These are phyloP conservation scores for Hypomyces rosellus DNA, from an alignment of 2,329 filamentous ascomycete genomes.

Conservation along the genomic window DNA sequence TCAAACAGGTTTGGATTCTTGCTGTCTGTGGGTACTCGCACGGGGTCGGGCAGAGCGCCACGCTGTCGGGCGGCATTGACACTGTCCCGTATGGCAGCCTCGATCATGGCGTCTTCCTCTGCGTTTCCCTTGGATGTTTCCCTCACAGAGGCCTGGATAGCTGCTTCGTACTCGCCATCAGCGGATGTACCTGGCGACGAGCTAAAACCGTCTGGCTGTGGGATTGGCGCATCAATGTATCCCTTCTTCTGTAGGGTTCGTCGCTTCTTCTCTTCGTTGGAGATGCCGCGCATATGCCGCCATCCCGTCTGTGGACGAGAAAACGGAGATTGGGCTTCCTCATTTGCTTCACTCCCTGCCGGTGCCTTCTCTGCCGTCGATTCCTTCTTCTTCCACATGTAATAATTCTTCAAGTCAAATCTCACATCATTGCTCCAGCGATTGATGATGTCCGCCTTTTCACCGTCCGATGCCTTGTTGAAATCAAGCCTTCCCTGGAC, in stretches of 20 bases:
- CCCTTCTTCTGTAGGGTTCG: constrained; percentile 37
- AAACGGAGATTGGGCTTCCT: constrained; percentile 10
- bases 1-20: constrained; percentile 29
- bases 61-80: constrained; percentile 47
- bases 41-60: constrained; percentile 21
- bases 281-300: constrained; percentile 40
- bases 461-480: constrained; percentile 44
- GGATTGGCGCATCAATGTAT: constrained; percentile 15
- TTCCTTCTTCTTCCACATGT: constrained; percentile 45
- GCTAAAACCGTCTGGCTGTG: constrained; percentile 10
- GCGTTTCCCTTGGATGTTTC: constrained; percentile 64
- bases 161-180: constrained; percentile 62
- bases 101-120: constrained; percentile 64
- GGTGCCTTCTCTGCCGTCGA: constrained; percentile 30
- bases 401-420: constrained; percentile 54
- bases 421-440: constrained; percentile 57
- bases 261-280: constrained; percentile 46
- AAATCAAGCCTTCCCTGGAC: constrained; percentile 68
- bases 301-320: constrained; percentile 39
- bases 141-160: constrained; percentile 62
- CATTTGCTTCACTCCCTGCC: constrained; percentile 14
- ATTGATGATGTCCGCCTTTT: constrained; percentile 57
- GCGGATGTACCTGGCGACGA: constrained; percentile 22
- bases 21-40: constrained; percentile 12
- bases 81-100: constrained; percentile 67